Evolutionary conservation across 805 yeast species (phyloP), one percentile per base, ranked within the genome.

Genomic region (Candida ovalis): DNA sequence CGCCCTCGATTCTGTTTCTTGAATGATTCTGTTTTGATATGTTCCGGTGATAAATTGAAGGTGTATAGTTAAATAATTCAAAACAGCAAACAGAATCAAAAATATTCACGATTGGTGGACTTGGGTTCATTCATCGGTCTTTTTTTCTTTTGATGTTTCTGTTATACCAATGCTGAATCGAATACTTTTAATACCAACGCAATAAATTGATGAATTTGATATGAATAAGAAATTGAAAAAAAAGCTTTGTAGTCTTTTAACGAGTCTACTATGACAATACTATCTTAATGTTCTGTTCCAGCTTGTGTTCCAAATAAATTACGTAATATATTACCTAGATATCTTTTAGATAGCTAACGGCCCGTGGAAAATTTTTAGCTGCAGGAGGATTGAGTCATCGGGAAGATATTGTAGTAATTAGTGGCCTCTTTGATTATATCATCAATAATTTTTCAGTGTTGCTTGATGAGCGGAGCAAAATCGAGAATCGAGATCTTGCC

Each of bases 1-100:
- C 39, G 45, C 15, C 51, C 50, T n/a, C 40, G 40, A 13, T 55
- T 55, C 43, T 32, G 47, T n/a, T 52, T 53, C 23, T 10, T 46
- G 3, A 40, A 32, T 7, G 48, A 51, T 37, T 39, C 41, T 13
- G 17, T 39, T n/a, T 6, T 24, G 9, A n/a, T 39, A 12, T 23
- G 30, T 17, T 24, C 27, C 13, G 28, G 25, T 13, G 12, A 23
- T 8, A 23, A 10, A 15, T 15, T 39, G 9, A 13, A 15, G 13
- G 19, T 39, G 19, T 39, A 39, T n/a, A 39, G 41, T 19, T 39
- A 19, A 23, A 13, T 15, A 24, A 23, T 12, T 3, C 4, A 13
- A 15, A 15, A 24, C 10, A 15, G n/a, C n/a, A n/a, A n/a, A n/a
- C n/a, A n/a, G n/a, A n/a, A n/a, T n/a, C n/a, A n/a, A n/a, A n/a